A percentile compares a stretch with the other conserved stretches of the same genome.
Conservation (phyloP, 2,329 filamentous ascomycete genomes). For the Apiospora arundinis region DNA sequence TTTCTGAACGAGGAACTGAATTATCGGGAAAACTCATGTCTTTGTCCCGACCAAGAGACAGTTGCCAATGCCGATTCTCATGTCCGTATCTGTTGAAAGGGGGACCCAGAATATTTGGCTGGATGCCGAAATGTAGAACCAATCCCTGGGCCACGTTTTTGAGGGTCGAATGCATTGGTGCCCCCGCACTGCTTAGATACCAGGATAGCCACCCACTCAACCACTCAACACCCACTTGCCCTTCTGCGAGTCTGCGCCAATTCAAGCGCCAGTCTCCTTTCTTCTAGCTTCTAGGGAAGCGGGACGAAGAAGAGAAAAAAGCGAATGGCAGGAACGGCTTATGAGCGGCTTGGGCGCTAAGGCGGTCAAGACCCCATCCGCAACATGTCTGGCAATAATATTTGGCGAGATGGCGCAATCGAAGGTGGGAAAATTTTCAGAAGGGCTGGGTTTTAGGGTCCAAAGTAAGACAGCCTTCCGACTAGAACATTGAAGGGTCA, state of each 20-base stretch:
- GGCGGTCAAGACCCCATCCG: conserved; percentile 17
- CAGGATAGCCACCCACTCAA: background rate
- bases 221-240: background rate
- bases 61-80: conserved; percentile 1
- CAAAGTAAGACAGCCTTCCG: background rate
- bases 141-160: conserved; percentile 12
- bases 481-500: background rate
- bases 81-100: background rate
- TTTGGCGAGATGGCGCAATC: conserved; percentile 12
- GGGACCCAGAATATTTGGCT: conserved; percentile 2
- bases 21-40: background rate
- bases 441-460: background rate
- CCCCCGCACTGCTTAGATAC: background rate
- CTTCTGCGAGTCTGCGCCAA: no score
- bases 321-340: conserved; percentile 5
- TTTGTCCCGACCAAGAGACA: background rate
- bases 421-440: background rate
- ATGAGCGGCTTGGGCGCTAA: conserved; percentile 11
- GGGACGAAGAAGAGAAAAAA: background rate
- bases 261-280: background rate
- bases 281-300: background rate
- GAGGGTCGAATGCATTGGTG: background rate
- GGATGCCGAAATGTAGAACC: conserved; percentile 11
- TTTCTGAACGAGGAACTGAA: background rate
- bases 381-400: background rate